Evolutionary conservation across 345 rosid species (phyloP).

Genomic region (Salix arbutifolia): DNA sequence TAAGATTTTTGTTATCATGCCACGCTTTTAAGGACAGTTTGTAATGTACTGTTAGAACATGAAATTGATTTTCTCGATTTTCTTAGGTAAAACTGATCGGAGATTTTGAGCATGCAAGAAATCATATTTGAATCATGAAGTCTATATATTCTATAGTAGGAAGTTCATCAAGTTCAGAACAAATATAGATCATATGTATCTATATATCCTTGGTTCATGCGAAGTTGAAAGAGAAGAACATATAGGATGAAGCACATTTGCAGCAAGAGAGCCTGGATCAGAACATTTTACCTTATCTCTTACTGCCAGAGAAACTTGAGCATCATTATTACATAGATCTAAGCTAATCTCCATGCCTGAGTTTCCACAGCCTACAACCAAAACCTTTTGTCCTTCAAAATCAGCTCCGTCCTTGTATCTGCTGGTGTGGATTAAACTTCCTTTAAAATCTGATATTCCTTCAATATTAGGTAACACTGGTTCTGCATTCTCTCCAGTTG

Average conservation of each 20-base stretch:
- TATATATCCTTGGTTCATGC: too few relatives aligned
- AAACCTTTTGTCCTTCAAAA: constrained; percentile 46
- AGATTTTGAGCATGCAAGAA: too few relatives aligned
- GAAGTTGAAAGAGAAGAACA: constrained; percentile 8
- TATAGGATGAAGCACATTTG: constrained; percentile 21
- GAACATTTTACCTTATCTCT: constrained; percentile 17
- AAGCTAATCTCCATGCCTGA: constrained; percentile 93
- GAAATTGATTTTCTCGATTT: too few relatives aligned
- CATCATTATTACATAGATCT: constrained; percentile 56
- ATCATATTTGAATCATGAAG: too few relatives aligned
- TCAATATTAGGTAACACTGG: constrained; percentile 57
- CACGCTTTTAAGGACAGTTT: too few relatives aligned
- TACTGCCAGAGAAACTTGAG: constrained; percentile 14
- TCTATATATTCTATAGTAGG: background rate
- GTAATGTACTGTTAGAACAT: too few relatives aligned
- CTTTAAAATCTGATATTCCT: constrained; percentile 32
- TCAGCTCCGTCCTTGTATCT: constrained; percentile 59
- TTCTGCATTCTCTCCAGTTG: constrained; percentile 88
- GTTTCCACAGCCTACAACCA: constrained; percentile 83
- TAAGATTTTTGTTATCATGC: fast-evolving
- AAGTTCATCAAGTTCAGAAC: background rate
- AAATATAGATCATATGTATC: too few relatives aligned
- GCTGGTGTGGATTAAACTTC: constrained; percentile 56
- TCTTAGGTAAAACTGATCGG: too few relatives aligned
- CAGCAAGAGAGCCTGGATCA: background rate